These are phyloP conservation scores for Malus sieversii DNA, from an alignment of 306 rosid species.

Conservation along the genomic window DNA sequence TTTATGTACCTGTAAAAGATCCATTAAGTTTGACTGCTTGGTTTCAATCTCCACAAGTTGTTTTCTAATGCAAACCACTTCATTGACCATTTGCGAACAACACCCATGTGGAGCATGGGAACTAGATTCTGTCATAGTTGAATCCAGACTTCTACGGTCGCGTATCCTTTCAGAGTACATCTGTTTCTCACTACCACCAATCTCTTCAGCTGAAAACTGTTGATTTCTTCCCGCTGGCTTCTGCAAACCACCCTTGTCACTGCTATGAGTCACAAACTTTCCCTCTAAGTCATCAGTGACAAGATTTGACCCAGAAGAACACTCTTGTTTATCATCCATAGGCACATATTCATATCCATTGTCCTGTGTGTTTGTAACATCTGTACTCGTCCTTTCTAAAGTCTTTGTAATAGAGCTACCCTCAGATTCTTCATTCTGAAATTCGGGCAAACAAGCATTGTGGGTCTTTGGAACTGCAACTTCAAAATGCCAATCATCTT, in stretches of 20 bases:
- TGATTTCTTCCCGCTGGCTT: slow-evolving; percentile 39
- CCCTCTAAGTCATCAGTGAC: slow-evolving; percentile 36
- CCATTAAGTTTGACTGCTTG: slow-evolving; percentile 65
- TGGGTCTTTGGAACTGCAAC: slow-evolving; percentile 54
- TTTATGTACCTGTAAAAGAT: slow-evolving; percentile 57
- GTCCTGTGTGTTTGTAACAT: slow-evolving; percentile 52
- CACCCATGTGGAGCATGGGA: slow-evolving; percentile 44
- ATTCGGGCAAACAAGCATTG: slow-evolving; percentile 25
- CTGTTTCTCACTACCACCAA: slow-evolving; percentile 32
- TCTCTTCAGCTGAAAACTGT: slow-evolving; percentile 33
- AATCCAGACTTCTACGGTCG: slow-evolving; percentile 57
- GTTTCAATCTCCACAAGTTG: slow-evolving; percentile 69
- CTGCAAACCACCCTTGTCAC: slow-evolving; percentile 25
- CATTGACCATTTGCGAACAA: slow-evolving; percentile 52
- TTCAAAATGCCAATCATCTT: slow-evolving; percentile 72
- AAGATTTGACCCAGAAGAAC: slow-evolving; percentile 61
- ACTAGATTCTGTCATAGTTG: slow-evolving; percentile 51
- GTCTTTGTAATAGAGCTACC: slow-evolving; percentile 67
- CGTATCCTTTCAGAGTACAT: slow-evolving; percentile 32
- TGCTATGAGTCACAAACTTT: slow-evolving; percentile 43
- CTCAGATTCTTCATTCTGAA: slow-evolving; percentile 67
- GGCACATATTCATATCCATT: slow-evolving; percentile 54
- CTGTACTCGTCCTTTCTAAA: slow-evolving; percentile 52
- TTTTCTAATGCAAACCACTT: slow-evolving; percentile 56
- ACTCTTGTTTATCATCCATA: slow-evolving; percentile 76